These are phyloP conservation scores for Termitomyces sp. DNA, from an alignment of 768 basidiomycete species.

Conservation along the genomic window DNA sequence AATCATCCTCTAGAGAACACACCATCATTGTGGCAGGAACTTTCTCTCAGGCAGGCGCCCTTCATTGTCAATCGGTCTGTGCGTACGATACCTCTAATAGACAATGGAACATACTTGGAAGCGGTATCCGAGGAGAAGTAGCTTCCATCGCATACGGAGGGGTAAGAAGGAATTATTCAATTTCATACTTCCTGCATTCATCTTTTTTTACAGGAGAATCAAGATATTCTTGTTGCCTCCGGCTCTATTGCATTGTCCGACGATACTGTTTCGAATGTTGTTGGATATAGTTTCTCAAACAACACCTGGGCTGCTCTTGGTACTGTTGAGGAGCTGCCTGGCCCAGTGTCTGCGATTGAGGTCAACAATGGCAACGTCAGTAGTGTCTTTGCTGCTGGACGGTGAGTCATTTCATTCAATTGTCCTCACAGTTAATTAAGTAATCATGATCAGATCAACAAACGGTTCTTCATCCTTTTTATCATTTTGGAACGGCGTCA, in stretches of 20 bases:
- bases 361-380: slow-evolving; percentile 76
- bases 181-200: neutral
- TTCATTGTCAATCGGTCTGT: slow-evolving; percentile 77
- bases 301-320: slow-evolving; percentile 72
- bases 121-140: slow-evolving; percentile 78
- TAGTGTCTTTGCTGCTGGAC: slow-evolving; percentile 89
- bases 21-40: slow-evolving; percentile 83
- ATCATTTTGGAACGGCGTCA: slow-evolving; percentile 76
- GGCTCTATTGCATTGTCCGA: slow-evolving; percentile 72
- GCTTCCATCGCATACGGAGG: slow-evolving; percentile 76
- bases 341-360: slow-evolving; percentile 85
- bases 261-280: slow-evolving; percentile 66
- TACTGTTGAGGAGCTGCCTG: slow-evolving; percentile 58
- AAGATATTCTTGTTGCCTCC: slow-evolving; percentile 69
- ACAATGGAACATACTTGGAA: slow-evolving; percentile 79
- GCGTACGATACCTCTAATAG: slow-evolving; percentile 59
- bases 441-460: slow-evolving; percentile 33
- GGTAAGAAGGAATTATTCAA: slow-evolving; percentile 43
- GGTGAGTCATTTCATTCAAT: slow-evolving; percentile 39
- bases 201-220: slow-evolving; percentile 40
- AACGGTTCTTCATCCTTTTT: slow-evolving; percentile 68
- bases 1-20: slow-evolving; percentile 53
- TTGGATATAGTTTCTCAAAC: slow-evolving; percentile 66
- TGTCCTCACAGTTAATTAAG: too few relatives aligned
- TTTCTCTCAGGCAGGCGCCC: slow-evolving; percentile 73